Percentiles rank a stretch among this genome's conserved stretches.
Evolutionary conservation across 805 yeast species (phyloP).

Genomic region (Phaffomyces opuntiae): DNA sequence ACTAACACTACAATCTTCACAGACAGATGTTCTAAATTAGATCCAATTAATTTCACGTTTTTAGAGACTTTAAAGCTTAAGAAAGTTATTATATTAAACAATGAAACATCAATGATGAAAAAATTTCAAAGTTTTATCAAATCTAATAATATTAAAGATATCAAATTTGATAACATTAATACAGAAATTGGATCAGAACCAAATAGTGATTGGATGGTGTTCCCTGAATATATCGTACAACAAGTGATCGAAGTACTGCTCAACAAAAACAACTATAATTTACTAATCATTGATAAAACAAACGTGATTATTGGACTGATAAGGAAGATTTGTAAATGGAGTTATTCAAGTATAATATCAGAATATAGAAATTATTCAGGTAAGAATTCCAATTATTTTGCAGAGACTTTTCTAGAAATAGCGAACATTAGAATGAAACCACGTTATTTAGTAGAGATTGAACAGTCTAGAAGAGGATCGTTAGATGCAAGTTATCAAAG

Average conservation of each 20-base stretch:
- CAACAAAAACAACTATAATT: conserved; percentile 55
- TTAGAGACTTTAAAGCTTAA: conserved; percentile 63
- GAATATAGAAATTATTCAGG: conserved; percentile 79
- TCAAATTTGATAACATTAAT: conserved; percentile 26
- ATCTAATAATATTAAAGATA: conserved; percentile 44
- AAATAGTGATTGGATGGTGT: conserved; percentile 55
- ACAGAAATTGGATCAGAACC: conserved; percentile 18
- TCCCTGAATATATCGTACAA: conserved; percentile 57
- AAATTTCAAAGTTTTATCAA: conserved; percentile 60
- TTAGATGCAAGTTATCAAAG: conserved; percentile 22
- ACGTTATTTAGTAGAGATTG: neutral
- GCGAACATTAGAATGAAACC: conserved; percentile 43
- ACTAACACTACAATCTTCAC: neutral
- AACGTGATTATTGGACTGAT: conserved; percentile 75
- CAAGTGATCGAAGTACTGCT: conserved; percentile 61
- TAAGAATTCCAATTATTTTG: conserved; percentile 65
- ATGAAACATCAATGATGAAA: conserved; percentile 71
- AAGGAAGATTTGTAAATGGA: conserved; percentile 84
- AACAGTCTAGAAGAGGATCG: conserved; percentile 8
- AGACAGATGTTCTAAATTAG: conserved; percentile 73
- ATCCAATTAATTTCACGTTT: conserved; percentile 71
- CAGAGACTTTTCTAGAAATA: conserved; percentile 77
- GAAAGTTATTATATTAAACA: conserved; percentile 70
- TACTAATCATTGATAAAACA: conserved; percentile 72
- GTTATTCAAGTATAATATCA: conserved; percentile 70